Evolutionary conservation across 495 filamentous ascomycete species (phyloP), one percentile per base, ranked within the genome.

Genomic region (Glarea lozoyensis): DNA sequence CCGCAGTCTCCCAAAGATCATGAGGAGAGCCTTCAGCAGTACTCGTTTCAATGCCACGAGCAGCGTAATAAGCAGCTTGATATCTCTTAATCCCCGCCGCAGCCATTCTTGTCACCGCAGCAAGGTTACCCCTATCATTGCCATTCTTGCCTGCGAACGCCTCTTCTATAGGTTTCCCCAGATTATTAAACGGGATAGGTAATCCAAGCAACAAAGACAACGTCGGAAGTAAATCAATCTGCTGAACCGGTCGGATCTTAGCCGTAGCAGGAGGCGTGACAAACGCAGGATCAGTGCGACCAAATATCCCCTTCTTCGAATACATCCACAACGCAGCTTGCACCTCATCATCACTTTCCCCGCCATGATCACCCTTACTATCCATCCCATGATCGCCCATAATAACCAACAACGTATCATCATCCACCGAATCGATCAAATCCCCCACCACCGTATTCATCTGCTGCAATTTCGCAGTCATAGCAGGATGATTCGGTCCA

Each of bases 371-470:
- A 5, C 92, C 92, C 64, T 98, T 98, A 18, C 72, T 67, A 62
- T 98, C 92, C 92, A 98, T 98, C 7, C 92, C 92, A 60, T 98
- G 92, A 59, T 98, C 92, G 9, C 92, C 92, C 86, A 98, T 94
- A 12, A 97, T 85, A 12, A 98, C 81, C 35, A 98, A 66, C 20
- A 98, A 64, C 2, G 92, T 97, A 23, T 84, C 63, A 31, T 95
- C 84, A 53, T 94, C 90, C 10, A 97, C 60, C 7, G 67, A 66
- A 2, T 73, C 70, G 17, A 88, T 78, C 24, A 97, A 62, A 9
- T 83, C 67, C 18, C 78, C 72, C 46, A 97, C 69, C 27, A 94
- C 75, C 3, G 55, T 60, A 55, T 98, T 82, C 92, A 97, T 98
- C 64, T 98, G 87, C 47, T 75, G 73, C 41, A 98, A 64, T 61